Evolutionary conservation across 148 eudicot genomes (phyloP).

Genomic region (Dysphania ambrosioides): DNA sequence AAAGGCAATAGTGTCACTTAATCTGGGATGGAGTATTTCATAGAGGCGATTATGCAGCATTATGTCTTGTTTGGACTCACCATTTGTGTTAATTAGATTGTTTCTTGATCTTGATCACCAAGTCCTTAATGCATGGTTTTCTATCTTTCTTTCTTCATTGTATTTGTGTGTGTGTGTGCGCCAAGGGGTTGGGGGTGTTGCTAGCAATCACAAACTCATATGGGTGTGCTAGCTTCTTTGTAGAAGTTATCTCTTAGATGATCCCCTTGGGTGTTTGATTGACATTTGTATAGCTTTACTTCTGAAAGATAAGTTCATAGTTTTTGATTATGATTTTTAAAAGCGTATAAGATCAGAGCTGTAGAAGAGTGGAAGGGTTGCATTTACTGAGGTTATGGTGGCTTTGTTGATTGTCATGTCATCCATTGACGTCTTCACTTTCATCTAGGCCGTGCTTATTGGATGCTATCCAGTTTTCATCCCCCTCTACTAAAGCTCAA

Average conservation of each 20-base stretch:
- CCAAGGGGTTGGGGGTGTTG: not conserved
- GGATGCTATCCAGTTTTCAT: no score
- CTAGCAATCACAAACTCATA: not conserved
- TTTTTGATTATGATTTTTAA: not conserved
- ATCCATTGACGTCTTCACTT: no score
- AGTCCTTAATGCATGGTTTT: no score
- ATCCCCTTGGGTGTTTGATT: not conserved
- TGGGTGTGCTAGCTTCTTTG: not conserved
- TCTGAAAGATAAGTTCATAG: not conserved
- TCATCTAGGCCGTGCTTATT: no score
- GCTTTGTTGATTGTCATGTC: not conserved
- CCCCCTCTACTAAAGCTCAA: no score
- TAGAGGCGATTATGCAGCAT: no score
- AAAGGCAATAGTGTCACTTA: no score
- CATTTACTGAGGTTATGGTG: not conserved
- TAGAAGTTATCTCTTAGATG: not conserved
- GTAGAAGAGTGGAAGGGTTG: not conserved
- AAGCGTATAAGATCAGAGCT: not conserved
- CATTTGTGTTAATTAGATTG: not conserved
- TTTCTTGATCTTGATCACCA: not conserved
- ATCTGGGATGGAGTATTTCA: no score
- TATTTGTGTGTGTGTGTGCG: not conserved
- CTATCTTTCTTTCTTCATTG: no score
- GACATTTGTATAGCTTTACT: not conserved
- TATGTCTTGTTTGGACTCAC: not conserved